phyloP scores from a whole-genome alignment of 169 alveolate species.

The Cryptosporidium baileyi region DNA sequence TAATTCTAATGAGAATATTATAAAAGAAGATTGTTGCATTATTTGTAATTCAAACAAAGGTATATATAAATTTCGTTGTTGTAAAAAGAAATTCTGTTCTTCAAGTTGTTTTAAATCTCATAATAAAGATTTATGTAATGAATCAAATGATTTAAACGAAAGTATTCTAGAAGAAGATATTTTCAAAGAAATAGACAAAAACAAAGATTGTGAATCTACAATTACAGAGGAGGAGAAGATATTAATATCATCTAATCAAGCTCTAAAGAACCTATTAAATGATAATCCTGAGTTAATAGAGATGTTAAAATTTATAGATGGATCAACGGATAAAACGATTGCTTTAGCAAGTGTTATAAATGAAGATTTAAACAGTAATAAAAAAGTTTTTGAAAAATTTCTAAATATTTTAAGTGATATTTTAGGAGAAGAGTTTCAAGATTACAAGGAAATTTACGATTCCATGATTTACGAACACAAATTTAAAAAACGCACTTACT shows the following conservation, averaged over 20 bases:
- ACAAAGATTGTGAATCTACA: too few species aligned
- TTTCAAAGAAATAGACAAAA: too few species aligned
- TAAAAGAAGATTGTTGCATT: neutral
- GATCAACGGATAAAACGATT: neutral
- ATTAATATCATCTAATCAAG: neutral
- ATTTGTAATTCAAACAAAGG: neutral
- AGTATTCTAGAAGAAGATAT: neutral
- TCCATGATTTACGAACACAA: neutral
- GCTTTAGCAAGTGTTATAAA: slow-evolving; percentile 13
- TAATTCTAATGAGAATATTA: neutral
- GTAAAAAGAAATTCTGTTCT: neutral
- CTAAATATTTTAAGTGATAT: neutral
- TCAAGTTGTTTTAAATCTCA: neutral
- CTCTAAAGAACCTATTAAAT: neutral
- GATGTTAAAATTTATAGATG: neutral
- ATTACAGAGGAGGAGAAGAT: slow-evolving; percentile 9
- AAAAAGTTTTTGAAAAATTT: neutral
- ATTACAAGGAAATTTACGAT: neutral
- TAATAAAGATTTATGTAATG: neutral
- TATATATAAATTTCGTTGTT: slow-evolving; percentile 9
- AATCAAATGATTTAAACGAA: neutral
- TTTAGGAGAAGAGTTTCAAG: slow-evolving; percentile 1
- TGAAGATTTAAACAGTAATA: neutral
- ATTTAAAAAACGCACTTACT: neutral
- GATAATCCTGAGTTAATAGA: neutral